These are phyloP conservation scores for Diutina rugosa DNA, from an alignment of 1,139 yeast species.

Conservation along the genomic window DNA sequence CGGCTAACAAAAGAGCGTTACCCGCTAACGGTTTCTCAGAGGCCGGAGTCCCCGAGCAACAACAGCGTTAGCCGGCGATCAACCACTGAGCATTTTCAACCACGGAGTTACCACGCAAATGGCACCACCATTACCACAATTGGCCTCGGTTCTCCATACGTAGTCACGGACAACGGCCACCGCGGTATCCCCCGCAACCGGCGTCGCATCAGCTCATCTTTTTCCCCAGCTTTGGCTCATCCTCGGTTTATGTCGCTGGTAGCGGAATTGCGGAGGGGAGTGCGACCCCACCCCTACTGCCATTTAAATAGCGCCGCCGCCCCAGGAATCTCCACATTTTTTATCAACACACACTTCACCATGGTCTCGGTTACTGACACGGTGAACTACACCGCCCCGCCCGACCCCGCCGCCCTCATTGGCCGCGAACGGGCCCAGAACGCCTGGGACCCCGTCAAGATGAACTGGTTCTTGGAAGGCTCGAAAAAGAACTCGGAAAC, in stretches of 20 bases:
- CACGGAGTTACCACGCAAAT: neutral
- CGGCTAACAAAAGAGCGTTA: too few species aligned
- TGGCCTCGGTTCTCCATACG: neutral
- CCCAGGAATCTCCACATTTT: neutral
- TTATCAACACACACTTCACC: neutral
- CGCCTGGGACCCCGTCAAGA: conserved; percentile 25
- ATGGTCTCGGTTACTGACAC: conserved; percentile 5
- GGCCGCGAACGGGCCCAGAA: conserved; percentile 21
- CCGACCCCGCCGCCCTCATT: conserved; percentile 25
- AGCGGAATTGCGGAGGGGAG: neutral
- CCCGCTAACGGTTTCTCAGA: neutral
- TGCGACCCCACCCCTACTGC: neutral
- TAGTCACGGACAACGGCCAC: neutral
- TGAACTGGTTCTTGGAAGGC: conserved; percentile 38
- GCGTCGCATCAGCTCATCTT: neutral
- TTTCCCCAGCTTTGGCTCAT: neutral
- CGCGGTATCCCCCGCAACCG: neutral
- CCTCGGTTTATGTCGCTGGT: neutral
- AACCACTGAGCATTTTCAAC: neutral
- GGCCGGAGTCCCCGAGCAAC: neutral
- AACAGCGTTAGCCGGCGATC: neutral
- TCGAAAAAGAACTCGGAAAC: conserved; percentile 20
- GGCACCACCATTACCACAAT: neutral
- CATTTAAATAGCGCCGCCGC: neutral
- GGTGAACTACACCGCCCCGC: conserved; percentile 10